A percentile compares a stretch with the other conserved stretches of the same genome.
These are phyloP conservation scores for Moniliophthora roreri DNA, from an alignment of 1,284 basidiomycete species.

Conservation along the genomic window DNA sequence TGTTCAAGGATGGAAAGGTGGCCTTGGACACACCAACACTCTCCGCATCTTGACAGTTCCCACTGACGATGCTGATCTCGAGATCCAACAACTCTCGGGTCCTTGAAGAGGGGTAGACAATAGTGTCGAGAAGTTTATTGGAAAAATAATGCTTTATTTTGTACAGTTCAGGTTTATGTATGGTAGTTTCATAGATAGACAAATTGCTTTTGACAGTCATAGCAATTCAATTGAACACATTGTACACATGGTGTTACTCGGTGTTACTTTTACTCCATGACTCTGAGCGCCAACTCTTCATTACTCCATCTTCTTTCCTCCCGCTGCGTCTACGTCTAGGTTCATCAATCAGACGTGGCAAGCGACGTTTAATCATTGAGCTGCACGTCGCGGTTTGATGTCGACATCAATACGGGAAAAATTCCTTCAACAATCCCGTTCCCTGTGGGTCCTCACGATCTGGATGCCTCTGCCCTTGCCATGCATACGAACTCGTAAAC, in stretches of 20 bases:
- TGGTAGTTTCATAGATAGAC: not conserved
- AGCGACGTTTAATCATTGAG: conserved; percentile 37
- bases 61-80: conserved; percentile 82
- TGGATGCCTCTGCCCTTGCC: not conserved
- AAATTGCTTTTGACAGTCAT: too few relatives aligned
- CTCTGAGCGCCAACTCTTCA: too few relatives aligned
- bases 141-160: not conserved
- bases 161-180: not conserved
- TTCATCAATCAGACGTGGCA: too few relatives aligned
- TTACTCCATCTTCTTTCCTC: too few relatives aligned
- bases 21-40: conserved; percentile 91
- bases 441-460: conserved; percentile 45
- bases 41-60: conserved; percentile 81
- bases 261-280: not conserved
- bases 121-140: not conserved
- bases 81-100: conserved; percentile 66
- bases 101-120: conserved; percentile 36
- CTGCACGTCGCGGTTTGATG: conserved; percentile 46
- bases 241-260: not conserved
- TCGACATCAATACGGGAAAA: conserved; percentile 44
- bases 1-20: conserved; percentile 98
- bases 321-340: too few relatives aligned
- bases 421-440: conserved; percentile 43
- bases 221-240: not conserved
- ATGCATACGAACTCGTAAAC: conserved; percentile 47